phyloP scores from a whole-genome alignment of 441 rosid species.

The Manihot esculenta region DNA sequence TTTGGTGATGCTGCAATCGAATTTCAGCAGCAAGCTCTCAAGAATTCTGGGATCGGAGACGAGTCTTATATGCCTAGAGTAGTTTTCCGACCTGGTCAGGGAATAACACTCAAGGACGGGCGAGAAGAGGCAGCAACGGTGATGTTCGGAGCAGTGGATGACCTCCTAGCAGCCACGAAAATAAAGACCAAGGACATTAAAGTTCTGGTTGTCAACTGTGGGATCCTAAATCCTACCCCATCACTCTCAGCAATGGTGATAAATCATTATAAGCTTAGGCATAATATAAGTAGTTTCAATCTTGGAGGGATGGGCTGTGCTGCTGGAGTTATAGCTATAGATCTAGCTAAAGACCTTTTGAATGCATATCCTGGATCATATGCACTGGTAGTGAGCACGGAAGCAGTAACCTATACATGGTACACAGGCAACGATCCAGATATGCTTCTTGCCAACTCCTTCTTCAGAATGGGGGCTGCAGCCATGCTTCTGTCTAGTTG shows the following conservation, averaged over 20 bases:
- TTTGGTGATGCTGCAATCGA: constrained; percentile 49
- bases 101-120: constrained; percentile 45
- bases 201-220: constrained; percentile 62
- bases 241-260: constrained; percentile 69
- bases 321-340: constrained; percentile 62
- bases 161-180: constrained; percentile 52
- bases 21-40: constrained; percentile 43
- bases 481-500: constrained; percentile 64
- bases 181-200: constrained; percentile 47
- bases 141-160: constrained; percentile 57
- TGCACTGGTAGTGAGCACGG: constrained; percentile 65
- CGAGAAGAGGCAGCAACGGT: constrained; percentile 71
- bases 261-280: constrained; percentile 63
- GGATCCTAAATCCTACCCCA: constrained; percentile 65
- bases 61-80: constrained; percentile 57
- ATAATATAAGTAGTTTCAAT: constrained; percentile 59
- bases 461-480: constrained; percentile 75
- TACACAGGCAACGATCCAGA: constrained; percentile 49
- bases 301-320: constrained; percentile 82
- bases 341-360: constrained; percentile 66
- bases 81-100: constrained; percentile 43
- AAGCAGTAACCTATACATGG: constrained; percentile 59
- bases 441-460: constrained; percentile 66
- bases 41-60: constrained; percentile 68
- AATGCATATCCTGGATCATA: constrained; percentile 50